Conservation (phyloP, 169 alveolate genomes). For the Plasmodium vivax region DNA sequence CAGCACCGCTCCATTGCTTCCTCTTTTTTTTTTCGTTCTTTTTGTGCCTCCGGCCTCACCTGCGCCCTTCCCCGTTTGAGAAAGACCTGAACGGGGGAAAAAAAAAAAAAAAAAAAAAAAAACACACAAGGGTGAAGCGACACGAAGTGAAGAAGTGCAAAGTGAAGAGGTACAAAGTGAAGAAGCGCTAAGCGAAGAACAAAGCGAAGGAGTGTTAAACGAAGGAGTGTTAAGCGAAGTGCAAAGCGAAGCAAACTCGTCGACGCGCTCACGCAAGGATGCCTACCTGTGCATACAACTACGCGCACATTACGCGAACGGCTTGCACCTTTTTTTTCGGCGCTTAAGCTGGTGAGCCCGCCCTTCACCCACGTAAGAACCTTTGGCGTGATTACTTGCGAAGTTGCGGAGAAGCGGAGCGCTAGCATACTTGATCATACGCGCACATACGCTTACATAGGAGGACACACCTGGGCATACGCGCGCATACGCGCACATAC, state of each 20-base stretch:
- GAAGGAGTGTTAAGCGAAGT: neutral
- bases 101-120: neutral
- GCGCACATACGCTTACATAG: neutral
- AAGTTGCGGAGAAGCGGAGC: neutral
- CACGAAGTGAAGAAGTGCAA: neutral
- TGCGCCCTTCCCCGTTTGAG: neutral
- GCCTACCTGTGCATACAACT: neutral
- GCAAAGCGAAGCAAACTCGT: neutral
- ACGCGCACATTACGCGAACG: neutral
- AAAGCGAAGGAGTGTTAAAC: neutral
- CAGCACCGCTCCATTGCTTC: neutral
- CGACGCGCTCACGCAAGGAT: neutral
- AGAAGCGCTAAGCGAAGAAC: neutral
- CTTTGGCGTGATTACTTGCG: neutral
- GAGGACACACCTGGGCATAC: too few species aligned
- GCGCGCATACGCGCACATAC: too few species aligned
- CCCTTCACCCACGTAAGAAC: neutral
- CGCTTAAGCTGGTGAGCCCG: neutral
- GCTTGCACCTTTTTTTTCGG: neutral
- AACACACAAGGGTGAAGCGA: neutral
- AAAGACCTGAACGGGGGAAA: neutral
- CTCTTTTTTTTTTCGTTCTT: neutral
- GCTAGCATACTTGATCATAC: neutral
- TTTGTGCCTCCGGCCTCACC: neutral
- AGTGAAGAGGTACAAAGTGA: neutral